A percentile compares a stretch with the other conserved stretches of the same genome.
These are phyloP conservation scores for Ramaria sp. DNA, from an alignment of 768 basidiomycete genomes.

Conservation along the genomic window DNA sequence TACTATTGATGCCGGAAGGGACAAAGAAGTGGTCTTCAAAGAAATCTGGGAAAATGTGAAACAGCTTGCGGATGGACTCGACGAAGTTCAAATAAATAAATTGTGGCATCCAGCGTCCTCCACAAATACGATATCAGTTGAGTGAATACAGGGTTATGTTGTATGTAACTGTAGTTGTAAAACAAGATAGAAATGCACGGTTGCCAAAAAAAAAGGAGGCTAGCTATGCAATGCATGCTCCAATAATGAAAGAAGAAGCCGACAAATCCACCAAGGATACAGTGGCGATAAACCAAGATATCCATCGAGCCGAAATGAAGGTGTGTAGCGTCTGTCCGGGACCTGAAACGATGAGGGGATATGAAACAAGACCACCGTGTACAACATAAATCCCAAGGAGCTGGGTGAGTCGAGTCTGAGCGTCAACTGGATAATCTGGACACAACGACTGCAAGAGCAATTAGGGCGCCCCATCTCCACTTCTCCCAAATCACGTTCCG, in stretches of 20 bases:
- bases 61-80: slow-evolving; percentile 29
- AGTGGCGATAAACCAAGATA: neutral
- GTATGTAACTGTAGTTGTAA: slow-evolving; percentile 1
- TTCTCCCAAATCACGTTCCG: slow-evolving; percentile 68
- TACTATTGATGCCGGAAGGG: slow-evolving; percentile 46
- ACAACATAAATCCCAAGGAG: neutral
- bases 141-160: neutral
- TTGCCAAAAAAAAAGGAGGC: neutral
- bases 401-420: neutral
- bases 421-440: slow-evolving; percentile 47
- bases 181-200: neutral
- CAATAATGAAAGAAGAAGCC: neutral
- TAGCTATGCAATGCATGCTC: slow-evolving; percentile 5
- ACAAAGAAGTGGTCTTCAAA: slow-evolving; percentile 36
- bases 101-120: slow-evolving; percentile 31
- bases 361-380: neutral
- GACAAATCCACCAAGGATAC: neutral
- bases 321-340: neutral
- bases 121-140: neutral
- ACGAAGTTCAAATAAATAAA: slow-evolving; percentile 28
- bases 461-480: slow-evolving; percentile 74
- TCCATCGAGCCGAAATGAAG: neutral
- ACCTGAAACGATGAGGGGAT: neutral
- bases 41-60: slow-evolving; percentile 46
- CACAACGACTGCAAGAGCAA: slow-evolving; percentile 67